Evolutionary conservation across 768 basidiomycete species (phyloP).

Genomic region (Clathrus columnatus): DNA sequence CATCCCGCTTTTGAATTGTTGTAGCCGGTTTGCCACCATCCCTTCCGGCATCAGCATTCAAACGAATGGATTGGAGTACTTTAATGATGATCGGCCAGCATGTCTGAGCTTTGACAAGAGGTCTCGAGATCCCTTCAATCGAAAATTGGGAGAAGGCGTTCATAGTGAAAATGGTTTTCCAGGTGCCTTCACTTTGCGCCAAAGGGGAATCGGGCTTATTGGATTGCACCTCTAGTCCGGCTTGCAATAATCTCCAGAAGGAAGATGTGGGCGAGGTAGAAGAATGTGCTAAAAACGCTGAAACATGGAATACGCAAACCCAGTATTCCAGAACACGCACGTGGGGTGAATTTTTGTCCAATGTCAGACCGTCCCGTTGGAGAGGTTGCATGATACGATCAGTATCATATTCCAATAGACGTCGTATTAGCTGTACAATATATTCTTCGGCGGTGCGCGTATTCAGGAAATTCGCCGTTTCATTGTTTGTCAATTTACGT

Average conservation of each 20-base stretch:
- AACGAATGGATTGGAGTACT: conserved; percentile 51
- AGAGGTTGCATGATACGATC: conserved; percentile 36
- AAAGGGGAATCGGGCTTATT: conserved; percentile 26
- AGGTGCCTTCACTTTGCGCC: conserved; percentile 56
- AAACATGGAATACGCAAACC: conserved; percentile 63
- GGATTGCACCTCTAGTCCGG: conserved; percentile 22
- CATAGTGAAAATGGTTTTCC: conserved; percentile 60
- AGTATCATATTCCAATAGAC: conserved; percentile 48
- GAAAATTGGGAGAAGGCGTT: conserved; percentile 78
- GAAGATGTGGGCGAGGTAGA: conserved; percentile 21
- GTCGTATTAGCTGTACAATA: conserved; percentile 31
- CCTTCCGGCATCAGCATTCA: conserved; percentile 37
- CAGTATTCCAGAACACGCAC: conserved; percentile 56
- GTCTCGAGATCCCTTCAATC: conserved; percentile 35
- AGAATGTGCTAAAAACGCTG: conserved; percentile 20
- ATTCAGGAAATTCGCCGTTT: conserved; percentile 1
- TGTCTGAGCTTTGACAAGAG: conserved; percentile 34
- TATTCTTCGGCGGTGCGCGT: conserved; percentile 1
- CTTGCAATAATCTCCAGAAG: conserved; percentile 39
- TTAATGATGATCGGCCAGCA: conserved; percentile 58
- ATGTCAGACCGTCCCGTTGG: conserved; percentile 20
- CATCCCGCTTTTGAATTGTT: conserved; percentile 48
- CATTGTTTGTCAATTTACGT: conserved; percentile 16
- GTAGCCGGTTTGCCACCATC: conserved; percentile 31
- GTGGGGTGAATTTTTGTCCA: conserved; percentile 30